These are phyloP conservation scores for Gossypium arboreum DNA, from an alignment of 345 rosid genomes.

Conservation along the genomic window DNA sequence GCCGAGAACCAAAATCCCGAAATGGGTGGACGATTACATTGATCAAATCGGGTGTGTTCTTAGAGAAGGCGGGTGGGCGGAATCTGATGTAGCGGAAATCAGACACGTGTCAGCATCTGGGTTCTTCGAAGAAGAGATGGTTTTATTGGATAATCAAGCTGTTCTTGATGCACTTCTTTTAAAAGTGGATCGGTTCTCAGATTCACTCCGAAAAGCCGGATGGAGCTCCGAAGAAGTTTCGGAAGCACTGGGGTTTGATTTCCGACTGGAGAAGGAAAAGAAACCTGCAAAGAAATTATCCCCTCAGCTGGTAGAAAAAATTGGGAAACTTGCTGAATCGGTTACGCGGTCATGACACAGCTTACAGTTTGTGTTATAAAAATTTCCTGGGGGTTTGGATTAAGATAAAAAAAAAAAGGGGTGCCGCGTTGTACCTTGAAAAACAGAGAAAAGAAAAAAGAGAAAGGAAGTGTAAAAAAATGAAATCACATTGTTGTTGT, in stretches of 20 bases:
- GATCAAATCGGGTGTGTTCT: slow-evolving; percentile 74
- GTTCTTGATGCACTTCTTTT: slow-evolving; percentile 74
- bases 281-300: slow-evolving; percentile 68
- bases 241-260: slow-evolving; percentile 83
- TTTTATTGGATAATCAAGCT: slow-evolving; percentile 71
- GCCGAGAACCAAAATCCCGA: slow-evolving; percentile 60
- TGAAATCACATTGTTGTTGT: not conserved
- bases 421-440: no score
- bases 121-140: slow-evolving; percentile 75
- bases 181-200: slow-evolving; percentile 90
- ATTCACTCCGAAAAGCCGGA: slow-evolving; percentile 80
- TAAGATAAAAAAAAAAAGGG: no score
- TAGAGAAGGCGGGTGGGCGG: slow-evolving; percentile 88
- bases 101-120: slow-evolving; percentile 82
- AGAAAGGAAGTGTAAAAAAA: not conserved
- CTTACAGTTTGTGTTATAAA: not conserved
- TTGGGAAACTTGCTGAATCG: slow-evolving; percentile 80
- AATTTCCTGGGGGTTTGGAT: not conserved
- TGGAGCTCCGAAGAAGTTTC: slow-evolving; percentile 98
- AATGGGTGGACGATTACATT: slow-evolving; percentile 80
- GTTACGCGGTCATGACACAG: slow-evolving; percentile 60
- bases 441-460: no score
- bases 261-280: slow-evolving; percentile 68
- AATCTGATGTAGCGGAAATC: slow-evolving; percentile 69
- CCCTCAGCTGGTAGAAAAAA: slow-evolving; percentile 63